Percentiles rank a stretch among this genome's conserved stretches.
These are phyloP conservation scores for Echinosophora koreensis DNA, from an alignment of 306 rosid species.

Conservation along the genomic window DNA sequence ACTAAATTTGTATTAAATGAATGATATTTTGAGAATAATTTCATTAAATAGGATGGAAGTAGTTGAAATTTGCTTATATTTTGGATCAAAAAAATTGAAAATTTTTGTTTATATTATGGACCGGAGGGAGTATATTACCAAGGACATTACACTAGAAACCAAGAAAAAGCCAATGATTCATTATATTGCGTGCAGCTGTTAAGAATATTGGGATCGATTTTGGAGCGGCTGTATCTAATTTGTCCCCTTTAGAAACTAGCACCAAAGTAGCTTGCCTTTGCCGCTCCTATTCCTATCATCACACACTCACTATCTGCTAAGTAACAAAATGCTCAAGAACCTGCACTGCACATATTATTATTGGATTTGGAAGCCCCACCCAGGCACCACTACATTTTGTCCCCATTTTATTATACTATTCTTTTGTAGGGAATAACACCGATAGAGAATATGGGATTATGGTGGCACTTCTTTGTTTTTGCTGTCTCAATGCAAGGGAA, in stretches of 20 bases:
- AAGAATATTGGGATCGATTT: constrained; percentile 36
- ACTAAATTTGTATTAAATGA: too few relatives aligned
- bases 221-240: constrained; percentile 40
- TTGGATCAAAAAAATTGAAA: too few relatives aligned
- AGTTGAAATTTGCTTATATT: too few relatives aligned
- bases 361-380: constrained; percentile 26
- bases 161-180: constrained; percentile 36
- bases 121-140: too few relatives aligned
- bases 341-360: background rate
- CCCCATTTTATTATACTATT: constrained; percentile 6
- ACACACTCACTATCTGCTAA: constrained; percentile 5
- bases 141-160: constrained; percentile 31
- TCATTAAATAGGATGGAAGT: too few relatives aligned
- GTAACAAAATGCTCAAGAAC: constrained; percentile 31
- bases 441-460: constrained; percentile 26
- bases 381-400: constrained; percentile 39
- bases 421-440: constrained; percentile 39
- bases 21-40: too few relatives aligned
- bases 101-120: too few relatives aligned
- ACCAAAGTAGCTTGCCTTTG: constrained; percentile 43
- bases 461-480: constrained; percentile 16
- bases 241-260: constrained; percentile 49
- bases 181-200: constrained; percentile 35
- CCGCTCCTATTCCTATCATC: constrained; percentile 36
- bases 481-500: constrained; percentile 8